Percentiles rank a stretch among this genome's conserved stretches.
phyloP scores from a whole-genome alignment of 306 rosid species.

The Nissolia schottii region DNA sequence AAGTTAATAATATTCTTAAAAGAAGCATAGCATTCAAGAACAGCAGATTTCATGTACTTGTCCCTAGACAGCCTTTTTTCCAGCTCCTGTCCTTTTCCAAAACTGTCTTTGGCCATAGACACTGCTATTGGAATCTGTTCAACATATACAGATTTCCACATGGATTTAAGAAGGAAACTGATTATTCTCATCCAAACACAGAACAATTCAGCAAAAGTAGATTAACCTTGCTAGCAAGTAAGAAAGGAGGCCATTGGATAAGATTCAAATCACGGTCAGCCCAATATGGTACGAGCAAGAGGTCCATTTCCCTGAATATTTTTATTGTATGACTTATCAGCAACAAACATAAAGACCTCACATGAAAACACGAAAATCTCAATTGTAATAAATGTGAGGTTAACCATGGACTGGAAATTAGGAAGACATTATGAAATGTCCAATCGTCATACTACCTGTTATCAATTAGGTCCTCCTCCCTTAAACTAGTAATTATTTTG shows the following conservation, averaged over 20 bases:
- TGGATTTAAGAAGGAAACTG: slow-evolving; percentile 16
- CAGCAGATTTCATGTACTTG: slow-evolving; percentile 77
- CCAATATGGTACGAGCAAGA: slow-evolving; percentile 85
- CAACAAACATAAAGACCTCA: background rate
- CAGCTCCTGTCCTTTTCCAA: slow-evolving; percentile 64
- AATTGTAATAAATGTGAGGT: background rate
- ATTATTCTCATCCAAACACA: slow-evolving; percentile 3
- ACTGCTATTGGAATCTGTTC: slow-evolving; percentile 89
- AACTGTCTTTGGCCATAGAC: slow-evolving; percentile 93
- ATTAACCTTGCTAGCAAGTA: slow-evolving; percentile 96
- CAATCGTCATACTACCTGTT: slow-evolving; percentile 50
- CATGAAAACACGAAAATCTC: slow-evolving; percentile 1
- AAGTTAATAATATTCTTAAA: slow-evolving; percentile 59
- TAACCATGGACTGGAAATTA: slow-evolving; percentile 12
- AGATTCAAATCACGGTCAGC: slow-evolving; percentile 70
- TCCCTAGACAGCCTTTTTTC: slow-evolving; percentile 67
- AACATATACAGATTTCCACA: slow-evolving; percentile 2
- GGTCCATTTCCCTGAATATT: slow-evolving; percentile 80
- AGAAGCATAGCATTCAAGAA: slow-evolving; percentile 78
- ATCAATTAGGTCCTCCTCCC: slow-evolving; percentile 89
- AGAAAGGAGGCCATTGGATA: slow-evolving; percentile 97
- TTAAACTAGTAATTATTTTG: slow-evolving; percentile 75
- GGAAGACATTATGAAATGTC: slow-evolving; percentile 1
- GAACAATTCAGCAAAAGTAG: slow-evolving; percentile 14
- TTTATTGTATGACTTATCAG: background rate